These are phyloP conservation scores for Fusarium pininemorale DNA, from an alignment of 2,329 filamentous ascomycete genomes.

Conservation along the genomic window DNA sequence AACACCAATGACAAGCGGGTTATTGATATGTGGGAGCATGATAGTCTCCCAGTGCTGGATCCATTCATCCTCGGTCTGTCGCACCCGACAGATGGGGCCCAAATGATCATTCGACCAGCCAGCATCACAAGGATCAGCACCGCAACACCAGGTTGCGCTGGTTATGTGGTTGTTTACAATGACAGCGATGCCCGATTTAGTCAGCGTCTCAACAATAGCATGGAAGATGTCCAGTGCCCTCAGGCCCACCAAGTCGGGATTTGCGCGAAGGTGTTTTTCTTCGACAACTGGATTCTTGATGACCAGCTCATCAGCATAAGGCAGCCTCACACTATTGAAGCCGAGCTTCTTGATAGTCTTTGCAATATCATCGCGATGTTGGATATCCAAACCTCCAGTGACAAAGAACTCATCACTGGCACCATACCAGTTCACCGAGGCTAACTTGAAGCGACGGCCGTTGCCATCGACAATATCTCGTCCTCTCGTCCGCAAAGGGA, in stretches of 20 bases:
- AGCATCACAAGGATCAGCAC: constrained; percentile 72
- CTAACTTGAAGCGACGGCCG: constrained; percentile 67
- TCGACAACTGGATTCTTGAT: constrained; percentile 65
- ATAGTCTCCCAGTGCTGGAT: constrained; percentile 72
- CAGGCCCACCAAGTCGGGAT: constrained; percentile 66
- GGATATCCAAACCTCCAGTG: constrained; percentile 69
- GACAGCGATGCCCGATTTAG: constrained; percentile 69
- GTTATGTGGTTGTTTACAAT: constrained; percentile 79
- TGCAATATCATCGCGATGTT: constrained; percentile 69
- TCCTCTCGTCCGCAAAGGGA: constrained; percentile 68
- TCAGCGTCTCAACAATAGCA: constrained; percentile 67
- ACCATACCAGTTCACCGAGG: constrained; percentile 77
- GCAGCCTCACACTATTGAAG: constrained; percentile 76
- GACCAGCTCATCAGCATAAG: constrained; percentile 76
- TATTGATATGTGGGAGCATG: constrained; percentile 66
- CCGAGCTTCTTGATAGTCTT: constrained; percentile 67
- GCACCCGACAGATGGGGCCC: constrained; percentile 66
- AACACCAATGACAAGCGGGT: constrained; percentile 70
- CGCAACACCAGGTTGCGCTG: constrained; percentile 74
- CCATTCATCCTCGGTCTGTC: constrained; percentile 72
- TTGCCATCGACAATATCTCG: constrained; percentile 68
- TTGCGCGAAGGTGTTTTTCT: constrained; percentile 61
- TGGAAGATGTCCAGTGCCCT: constrained; percentile 69
- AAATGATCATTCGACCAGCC: constrained; percentile 74
- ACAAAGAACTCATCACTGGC: constrained; percentile 74